Conservation (phyloP, 1,284 basidiomycete genomes). For the Cryptococcus sp. region DNA sequence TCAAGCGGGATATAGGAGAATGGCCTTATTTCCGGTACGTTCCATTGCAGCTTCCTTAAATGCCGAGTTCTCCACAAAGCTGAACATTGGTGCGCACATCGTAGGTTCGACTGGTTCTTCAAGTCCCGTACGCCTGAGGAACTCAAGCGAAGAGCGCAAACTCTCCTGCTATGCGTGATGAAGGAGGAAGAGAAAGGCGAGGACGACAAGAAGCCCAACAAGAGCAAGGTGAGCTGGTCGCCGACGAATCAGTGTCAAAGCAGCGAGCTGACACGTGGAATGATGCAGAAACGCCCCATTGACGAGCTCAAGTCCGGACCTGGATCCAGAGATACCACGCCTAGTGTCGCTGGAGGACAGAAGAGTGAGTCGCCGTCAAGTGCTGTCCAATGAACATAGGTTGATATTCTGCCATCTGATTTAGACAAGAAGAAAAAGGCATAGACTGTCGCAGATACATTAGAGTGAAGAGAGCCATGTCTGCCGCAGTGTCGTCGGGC, state of each 20-base stretch:
- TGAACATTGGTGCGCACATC: background rate
- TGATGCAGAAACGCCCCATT: conserved; percentile 52
- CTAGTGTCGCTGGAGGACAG: conserved; percentile 25
- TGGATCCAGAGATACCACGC: conserved; percentile 46
- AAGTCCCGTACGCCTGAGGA: conserved; percentile 92
- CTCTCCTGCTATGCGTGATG: conserved; percentile 84
- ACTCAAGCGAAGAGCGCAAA: conserved; percentile 84
- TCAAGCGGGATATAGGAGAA: conserved; percentile 94
- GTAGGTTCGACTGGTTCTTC: conserved; percentile 93
- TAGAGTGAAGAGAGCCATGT: too few species aligned
- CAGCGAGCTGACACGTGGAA: conserved; percentile 1
- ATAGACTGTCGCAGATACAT: conserved; percentile 13
- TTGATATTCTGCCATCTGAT: background rate
- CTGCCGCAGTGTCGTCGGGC: too few species aligned
- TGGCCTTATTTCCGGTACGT: conserved; percentile 83
- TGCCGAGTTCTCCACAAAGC: background rate
- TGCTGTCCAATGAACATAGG: conserved; percentile 1
- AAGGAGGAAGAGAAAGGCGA: conserved; percentile 73
- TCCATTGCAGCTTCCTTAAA: background rate
- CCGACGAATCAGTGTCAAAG: background rate
- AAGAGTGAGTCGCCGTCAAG: conserved; percentile 14
- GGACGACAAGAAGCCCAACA: conserved; percentile 46
- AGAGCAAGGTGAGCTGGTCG: conserved; percentile 42
- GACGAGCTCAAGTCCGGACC: conserved; percentile 53
- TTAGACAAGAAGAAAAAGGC: conserved; percentile 41